A percentile compares a stretch with the other conserved stretches of the same genome.
Evolutionary conservation across 768 basidiomycete species (phyloP).

Genomic region (Tulasnella sp.): DNA sequence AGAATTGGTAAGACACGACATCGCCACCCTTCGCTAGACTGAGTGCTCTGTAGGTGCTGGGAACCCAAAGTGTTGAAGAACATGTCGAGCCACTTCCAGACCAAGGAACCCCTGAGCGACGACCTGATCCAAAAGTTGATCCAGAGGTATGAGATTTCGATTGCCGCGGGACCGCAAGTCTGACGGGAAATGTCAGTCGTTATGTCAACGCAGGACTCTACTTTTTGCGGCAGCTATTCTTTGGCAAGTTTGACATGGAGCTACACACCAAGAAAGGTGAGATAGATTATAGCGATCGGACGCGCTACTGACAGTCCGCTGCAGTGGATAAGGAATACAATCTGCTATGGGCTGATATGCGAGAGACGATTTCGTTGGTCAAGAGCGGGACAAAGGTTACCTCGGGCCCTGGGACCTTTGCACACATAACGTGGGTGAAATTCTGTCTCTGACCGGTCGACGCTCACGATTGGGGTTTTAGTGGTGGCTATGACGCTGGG

Average conservation of each 20-base stretch:
- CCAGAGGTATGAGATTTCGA: slow-evolving; percentile 41
- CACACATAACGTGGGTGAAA: slow-evolving; percentile 64
- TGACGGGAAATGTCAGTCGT: slow-evolving; percentile 24
- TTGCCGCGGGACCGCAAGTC: background rate
- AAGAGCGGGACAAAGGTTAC: slow-evolving; percentile 40
- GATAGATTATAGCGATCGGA: slow-evolving; percentile 7
- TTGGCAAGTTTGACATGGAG: slow-evolving; percentile 64
- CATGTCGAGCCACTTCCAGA: slow-evolving; percentile 75
- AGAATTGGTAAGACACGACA: slow-evolving; percentile 52
- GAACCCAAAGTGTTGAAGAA: slow-evolving; percentile 60
- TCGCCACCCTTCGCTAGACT: background rate
- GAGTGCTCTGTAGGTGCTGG: slow-evolving; percentile 46
- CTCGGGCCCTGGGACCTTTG: slow-evolving; percentile 66
- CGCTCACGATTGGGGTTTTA: no score
- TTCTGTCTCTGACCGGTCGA: background rate
- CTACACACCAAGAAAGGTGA: slow-evolving; percentile 58
- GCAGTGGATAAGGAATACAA: slow-evolving; percentile 59
- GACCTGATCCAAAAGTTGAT: slow-evolving; percentile 71
- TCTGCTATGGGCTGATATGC: slow-evolving; percentile 61
- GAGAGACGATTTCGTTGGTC: slow-evolving; percentile 58
- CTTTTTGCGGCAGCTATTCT: slow-evolving; percentile 75
- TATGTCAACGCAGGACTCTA: slow-evolving; percentile 75
- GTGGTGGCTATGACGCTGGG: slow-evolving; percentile 18
- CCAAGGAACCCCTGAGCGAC: slow-evolving; percentile 51
- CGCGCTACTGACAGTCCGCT: background rate